These are phyloP conservation scores for Telopea speciosissima DNA, from an alignment of 177 flowering plant genomes.

Conservation along the genomic window DNA sequence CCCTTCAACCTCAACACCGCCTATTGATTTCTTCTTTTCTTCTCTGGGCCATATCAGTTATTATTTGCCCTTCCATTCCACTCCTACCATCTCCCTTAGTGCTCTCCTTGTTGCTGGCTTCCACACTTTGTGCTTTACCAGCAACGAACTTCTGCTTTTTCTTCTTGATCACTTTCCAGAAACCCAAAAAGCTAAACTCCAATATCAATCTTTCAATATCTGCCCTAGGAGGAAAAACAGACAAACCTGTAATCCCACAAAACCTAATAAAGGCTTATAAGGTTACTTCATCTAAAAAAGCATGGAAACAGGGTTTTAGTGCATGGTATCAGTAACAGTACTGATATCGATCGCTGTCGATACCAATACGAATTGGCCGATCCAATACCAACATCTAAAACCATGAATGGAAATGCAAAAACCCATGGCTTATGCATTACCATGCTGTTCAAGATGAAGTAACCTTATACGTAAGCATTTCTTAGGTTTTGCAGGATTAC, in stretches of 20 bases:
- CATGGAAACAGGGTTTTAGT: too few species aligned
- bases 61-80: not conserved
- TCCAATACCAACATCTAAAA: too few species aligned
- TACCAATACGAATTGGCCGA: too few species aligned
- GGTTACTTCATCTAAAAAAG: not conserved
- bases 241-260: not conserved
- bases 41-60: not conserved
- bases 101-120: not conserved
- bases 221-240: not conserved
- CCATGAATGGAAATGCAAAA: too few species aligned
- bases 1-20: not conserved
- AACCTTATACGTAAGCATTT: not conserved
- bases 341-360: too few species aligned
- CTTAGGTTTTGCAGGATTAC: not conserved
- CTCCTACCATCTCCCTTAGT: not conserved
- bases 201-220: not conserved
- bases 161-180: not conserved
- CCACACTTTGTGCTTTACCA: not conserved
- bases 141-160: not conserved
- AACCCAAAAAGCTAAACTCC: not conserved
- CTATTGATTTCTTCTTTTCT: not conserved
- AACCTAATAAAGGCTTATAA: not conserved
- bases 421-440: too few species aligned
- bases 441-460: not conserved
- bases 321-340: too few species aligned